These are phyloP conservation scores for Starmera amethionina DNA, from an alignment of 805 yeast genomes.

Conservation along the genomic window DNA sequence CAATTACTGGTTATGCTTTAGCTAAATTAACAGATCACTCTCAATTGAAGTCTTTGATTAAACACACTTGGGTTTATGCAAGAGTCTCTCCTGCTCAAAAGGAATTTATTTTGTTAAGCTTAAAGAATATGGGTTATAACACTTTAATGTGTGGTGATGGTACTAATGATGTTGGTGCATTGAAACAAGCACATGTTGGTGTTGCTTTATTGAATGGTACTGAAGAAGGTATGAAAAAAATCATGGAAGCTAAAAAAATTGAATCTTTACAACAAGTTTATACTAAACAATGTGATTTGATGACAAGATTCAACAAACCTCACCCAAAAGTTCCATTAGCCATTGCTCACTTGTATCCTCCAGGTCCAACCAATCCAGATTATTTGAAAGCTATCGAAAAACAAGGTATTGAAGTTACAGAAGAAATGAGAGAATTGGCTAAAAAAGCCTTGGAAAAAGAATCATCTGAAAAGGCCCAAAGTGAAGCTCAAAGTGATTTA, in stretches of 20 bases:
- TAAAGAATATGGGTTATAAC: conserved; percentile 81
- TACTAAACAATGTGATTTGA: conserved; percentile 72
- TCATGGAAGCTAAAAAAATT: conserved; percentile 68
- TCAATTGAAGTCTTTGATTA: conserved; percentile 64
- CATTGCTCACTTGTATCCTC: conserved; percentile 96
- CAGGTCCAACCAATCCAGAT: conserved; percentile 86
- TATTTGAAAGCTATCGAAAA: conserved; percentile 79
- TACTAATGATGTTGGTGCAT: conserved; percentile 99
- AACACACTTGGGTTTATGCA: conserved; percentile 94
- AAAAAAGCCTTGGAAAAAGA: conserved; percentile 36
- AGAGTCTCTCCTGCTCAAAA: conserved; percentile 96
- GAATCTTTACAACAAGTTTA: conserved; percentile 60
- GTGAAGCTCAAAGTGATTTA: conserved; percentile 30
- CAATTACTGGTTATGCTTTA: conserved; percentile 90
- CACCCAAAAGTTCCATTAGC: conserved; percentile 72
- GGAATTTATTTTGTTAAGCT: conserved; percentile 76
- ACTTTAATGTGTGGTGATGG: conserved; percentile 99
- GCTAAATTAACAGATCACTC: conserved; percentile 52
- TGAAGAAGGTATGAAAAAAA: conserved; percentile 83
- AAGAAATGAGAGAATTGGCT: conserved; percentile 56
- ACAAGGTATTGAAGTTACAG: conserved; percentile 72
- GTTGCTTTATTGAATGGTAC: conserved; percentile 97
- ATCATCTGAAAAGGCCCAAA: conserved; percentile 20
- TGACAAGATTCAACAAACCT: conserved; percentile 76
- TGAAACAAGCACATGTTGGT: conserved; percentile 97